Conservation (phyloP, 768 basidiomycete species). For the Phanerochaete sordida region DNA sequence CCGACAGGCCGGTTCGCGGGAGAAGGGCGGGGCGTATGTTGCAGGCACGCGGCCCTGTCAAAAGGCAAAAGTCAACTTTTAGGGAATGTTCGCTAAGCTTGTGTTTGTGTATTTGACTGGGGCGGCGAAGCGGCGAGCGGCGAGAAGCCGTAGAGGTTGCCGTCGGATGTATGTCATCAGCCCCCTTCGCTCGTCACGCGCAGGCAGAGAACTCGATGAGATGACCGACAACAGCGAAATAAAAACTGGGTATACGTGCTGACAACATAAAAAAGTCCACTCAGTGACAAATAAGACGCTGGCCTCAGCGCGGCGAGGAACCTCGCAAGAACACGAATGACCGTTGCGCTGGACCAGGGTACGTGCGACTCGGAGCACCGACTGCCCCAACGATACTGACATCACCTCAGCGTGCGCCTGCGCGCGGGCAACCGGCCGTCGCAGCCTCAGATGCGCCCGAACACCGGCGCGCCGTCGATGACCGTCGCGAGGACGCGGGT, state of each 20-base stretch:
- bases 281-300: not conserved
- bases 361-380: not conserved
- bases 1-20: not conserved
- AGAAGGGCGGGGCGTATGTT: too few species aligned
- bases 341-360: conserved; percentile 9
- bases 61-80: too few species aligned
- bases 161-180: too few species aligned
- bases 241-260: too few species aligned
- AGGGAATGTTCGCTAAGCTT: too few species aligned
- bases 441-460: conserved; percentile 32
- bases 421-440: not conserved
- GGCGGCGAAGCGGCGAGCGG: too few species aligned
- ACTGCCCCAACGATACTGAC: conserved; percentile 5
- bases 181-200: not conserved
- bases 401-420: not conserved
- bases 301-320: not conserved
- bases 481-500: conserved; percentile 73
- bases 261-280: not conserved
- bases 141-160: too few species aligned
- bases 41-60: too few species aligned
- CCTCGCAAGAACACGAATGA: not conserved
- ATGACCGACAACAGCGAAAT: too few species aligned
- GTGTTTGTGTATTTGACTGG: too few species aligned
- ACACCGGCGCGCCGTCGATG: conserved; percentile 64
- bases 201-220: not conserved